Conservation (phyloP, 129 eudicot species). For the Artemisia tridentata region DNA sequence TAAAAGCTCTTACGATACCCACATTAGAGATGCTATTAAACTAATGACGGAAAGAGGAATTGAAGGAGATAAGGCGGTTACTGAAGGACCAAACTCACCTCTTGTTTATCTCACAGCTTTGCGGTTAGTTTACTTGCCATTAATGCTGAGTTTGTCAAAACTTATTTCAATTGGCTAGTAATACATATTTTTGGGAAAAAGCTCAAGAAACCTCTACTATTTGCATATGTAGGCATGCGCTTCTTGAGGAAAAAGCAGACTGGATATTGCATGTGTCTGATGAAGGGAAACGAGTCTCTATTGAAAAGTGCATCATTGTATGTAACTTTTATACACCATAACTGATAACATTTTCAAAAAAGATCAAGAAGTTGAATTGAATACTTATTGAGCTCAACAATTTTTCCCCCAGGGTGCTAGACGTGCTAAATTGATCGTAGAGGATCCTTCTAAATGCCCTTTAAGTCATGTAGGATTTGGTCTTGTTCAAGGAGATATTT, state of each 20-base stretch:
- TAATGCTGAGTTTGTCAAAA: neutral
- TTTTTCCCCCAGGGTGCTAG: neutral
- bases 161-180: neutral
- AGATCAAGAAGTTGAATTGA: neutral
- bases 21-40: neutral
- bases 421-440: neutral
- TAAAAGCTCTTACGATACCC: neutral
- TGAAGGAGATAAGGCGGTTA: neutral
- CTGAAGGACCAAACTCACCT: neutral
- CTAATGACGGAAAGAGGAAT: neutral
- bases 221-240: conserved; percentile 3
- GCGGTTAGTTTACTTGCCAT: conserved; percentile 3
- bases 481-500: neutral
- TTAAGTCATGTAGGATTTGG: neutral
- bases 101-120: neutral
- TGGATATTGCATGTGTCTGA: neutral
- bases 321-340: neutral
- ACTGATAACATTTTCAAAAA: neutral
- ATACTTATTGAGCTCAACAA: conserved; percentile 1
- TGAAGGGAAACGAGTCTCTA: neutral
- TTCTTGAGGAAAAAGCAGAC: neutral
- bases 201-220: neutral
- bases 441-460: neutral
- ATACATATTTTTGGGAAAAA: neutral
- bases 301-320: neutral